These are phyloP conservation scores for Rhytidiadelphus loreus DNA, from an alignment of 225 moss, liverwort and hornwort species.

Conservation along the genomic window DNA sequence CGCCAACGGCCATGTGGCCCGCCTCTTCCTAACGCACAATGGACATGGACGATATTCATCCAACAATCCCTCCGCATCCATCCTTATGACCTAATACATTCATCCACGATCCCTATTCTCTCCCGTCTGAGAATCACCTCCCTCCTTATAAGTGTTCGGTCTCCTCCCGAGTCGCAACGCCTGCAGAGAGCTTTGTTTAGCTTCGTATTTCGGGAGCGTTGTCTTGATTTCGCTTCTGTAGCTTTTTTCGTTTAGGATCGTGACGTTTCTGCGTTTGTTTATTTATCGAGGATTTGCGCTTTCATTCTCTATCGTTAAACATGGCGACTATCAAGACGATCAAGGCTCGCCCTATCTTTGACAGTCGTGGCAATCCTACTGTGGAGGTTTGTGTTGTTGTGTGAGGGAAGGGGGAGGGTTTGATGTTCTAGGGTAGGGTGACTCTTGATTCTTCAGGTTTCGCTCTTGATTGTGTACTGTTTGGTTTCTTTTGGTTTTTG, in stretches of 20 bases:
- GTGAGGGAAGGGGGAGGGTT: background rate
- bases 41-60: background rate
- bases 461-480: background rate
- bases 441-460: background rate
- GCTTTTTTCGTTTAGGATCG: no score
- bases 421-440: background rate
- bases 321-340: conserved; percentile 48
- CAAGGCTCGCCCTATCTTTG: conserved; percentile 56
- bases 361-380: conserved; percentile 90
- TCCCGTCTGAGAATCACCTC: background rate
- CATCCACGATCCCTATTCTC: background rate
- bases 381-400: conserved; percentile 29
- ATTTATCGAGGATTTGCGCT: background rate
- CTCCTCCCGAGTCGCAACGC: no score
- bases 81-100: accelerated
- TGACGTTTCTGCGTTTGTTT: no score
- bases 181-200: background rate
- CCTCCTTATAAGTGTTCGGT: background rate
- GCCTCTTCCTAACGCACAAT: conserved; percentile 1
- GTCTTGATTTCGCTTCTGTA: background rate
- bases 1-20: background rate
- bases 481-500: background rate
- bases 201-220: background rate
- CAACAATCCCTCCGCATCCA: background rate
- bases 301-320: background rate